A percentile compares a stretch with the other conserved stretches of the same genome.
Conservation (phyloP, 2,329 filamentous ascomycete species). For the Pyrenochaeta sp. region DNA sequence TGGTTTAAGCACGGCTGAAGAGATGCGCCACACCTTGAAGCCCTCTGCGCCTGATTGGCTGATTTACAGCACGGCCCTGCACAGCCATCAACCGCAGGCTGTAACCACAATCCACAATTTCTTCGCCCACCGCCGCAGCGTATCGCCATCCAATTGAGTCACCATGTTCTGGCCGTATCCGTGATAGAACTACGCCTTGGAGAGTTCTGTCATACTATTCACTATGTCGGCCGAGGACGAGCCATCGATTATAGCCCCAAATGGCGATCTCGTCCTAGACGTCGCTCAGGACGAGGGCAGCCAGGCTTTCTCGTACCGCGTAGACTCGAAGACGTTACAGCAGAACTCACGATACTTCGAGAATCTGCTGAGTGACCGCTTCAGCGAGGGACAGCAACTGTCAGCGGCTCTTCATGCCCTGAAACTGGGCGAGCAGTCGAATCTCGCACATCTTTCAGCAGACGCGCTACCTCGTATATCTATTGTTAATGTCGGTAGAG, state of each 20-base stretch:
- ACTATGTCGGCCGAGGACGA: slow-evolving; percentile 36
- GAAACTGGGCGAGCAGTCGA: slow-evolving; percentile 53
- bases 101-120: slow-evolving; percentile 14
- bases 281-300: slow-evolving; percentile 70
- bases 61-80: slow-evolving; percentile 1
- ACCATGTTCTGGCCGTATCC: slow-evolving; percentile 62
- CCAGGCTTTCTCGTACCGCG: slow-evolving; percentile 67
- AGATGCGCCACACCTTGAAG: not conserved
- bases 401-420: slow-evolving; percentile 62
- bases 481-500: slow-evolving; percentile 74
- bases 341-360: slow-evolving; percentile 74
- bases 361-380: slow-evolving; percentile 71
- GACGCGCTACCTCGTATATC: slow-evolving; percentile 68
- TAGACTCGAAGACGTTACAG: slow-evolving; percentile 65
- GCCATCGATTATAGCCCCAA: slow-evolving; percentile 62
- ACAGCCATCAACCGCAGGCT: slow-evolving; percentile 10
- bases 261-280: slow-evolving; percentile 72
- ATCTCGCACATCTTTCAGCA: slow-evolving; percentile 59
- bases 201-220: slow-evolving; percentile 8
- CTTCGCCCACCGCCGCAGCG: slow-evolving; percentile 14
- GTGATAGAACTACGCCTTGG: slow-evolving; percentile 45
- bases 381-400: slow-evolving; percentile 69
- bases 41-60: slow-evolving; percentile 4
- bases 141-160: slow-evolving; percentile 19
- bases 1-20: not conserved